phyloP scores from a whole-genome alignment of 192 early-diverging fungal species.

The Backusella australiensis region DNA sequence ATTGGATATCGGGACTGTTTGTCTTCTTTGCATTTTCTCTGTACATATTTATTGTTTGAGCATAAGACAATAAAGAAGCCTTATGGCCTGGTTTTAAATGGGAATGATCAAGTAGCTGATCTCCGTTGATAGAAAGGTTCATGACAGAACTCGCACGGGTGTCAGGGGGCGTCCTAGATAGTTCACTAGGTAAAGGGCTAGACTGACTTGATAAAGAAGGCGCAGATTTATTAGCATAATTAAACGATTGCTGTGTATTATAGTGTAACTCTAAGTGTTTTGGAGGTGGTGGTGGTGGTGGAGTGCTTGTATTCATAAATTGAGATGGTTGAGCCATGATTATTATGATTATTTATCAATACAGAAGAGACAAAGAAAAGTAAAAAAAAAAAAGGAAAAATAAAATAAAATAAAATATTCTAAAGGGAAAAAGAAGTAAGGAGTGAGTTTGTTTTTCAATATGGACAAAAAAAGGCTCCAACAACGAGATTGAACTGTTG shows the following conservation, averaged over 20 bases:
- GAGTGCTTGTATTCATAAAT: neutral
- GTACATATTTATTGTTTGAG: conserved; percentile 58
- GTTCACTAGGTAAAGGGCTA: conserved; percentile 9
- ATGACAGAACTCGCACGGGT: conserved; percentile 30
- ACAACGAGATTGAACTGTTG: conserved; percentile 11
- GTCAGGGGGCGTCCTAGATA: conserved; percentile 20
- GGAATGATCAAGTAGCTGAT: conserved; percentile 48
- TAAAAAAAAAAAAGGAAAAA: neutral
- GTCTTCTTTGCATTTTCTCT: conserved; percentile 66
- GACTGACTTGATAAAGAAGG: conserved; percentile 14
- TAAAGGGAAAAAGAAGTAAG: conserved; percentile 9
- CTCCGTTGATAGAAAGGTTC: conserved; percentile 26
- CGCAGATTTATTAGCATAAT: conserved; percentile 13
- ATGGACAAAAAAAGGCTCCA: conserved; percentile 13
- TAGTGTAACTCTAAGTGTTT: conserved; percentile 11
- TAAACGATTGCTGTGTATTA: neutral
- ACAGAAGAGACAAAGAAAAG: neutral
- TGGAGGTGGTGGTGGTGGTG: neutral
- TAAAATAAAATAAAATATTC: neutral
- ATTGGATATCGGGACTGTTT: conserved; percentile 58
- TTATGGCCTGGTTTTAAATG: conserved; percentile 60
- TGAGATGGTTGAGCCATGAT: conserved; percentile 15
- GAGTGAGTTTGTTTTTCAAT: conserved; percentile 17
- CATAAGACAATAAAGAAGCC: conserved; percentile 53
- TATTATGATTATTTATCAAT: neutral